Evolutionary conservation across 805 yeast species (phyloP).

Genomic region (Candida alai): DNA sequence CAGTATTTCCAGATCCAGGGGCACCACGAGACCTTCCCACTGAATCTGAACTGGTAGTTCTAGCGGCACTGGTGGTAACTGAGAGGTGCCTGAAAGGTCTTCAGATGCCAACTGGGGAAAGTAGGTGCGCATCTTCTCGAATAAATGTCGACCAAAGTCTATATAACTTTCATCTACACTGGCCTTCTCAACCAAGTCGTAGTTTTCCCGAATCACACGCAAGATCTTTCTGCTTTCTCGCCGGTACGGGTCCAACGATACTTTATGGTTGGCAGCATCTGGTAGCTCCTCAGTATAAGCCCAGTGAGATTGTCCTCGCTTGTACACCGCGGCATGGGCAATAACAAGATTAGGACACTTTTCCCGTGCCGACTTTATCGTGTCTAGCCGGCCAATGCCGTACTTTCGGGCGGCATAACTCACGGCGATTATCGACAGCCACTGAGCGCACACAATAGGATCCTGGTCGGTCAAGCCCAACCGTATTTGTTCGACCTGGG

Average conservation of each 20-base stretch:
- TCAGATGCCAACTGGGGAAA: constrained; percentile 43
- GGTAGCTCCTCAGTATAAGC: constrained; percentile 62
- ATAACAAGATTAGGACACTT: constrained; percentile 75
- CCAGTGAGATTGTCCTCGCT: constrained; percentile 84
- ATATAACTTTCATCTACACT: constrained; percentile 92
- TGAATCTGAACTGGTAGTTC: constrained; percentile 26
- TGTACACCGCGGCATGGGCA: constrained; percentile 93
- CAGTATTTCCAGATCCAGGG: constrained; percentile 14
- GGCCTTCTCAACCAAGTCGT: constrained; percentile 82
- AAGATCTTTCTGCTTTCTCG: constrained; percentile 80
- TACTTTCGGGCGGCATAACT: constrained; percentile 82
- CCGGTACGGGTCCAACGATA: constrained; percentile 86
- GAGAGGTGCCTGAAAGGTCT: constrained; percentile 12
- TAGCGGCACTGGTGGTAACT: constrained; percentile 45
- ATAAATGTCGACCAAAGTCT: constrained; percentile 71
- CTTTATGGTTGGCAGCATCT: constrained; percentile 65
- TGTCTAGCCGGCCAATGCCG: constrained; percentile 79
- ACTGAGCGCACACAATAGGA: constrained; percentile 93
- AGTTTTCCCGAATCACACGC: constrained; percentile 54
- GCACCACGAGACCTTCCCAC: constrained; percentile 27
- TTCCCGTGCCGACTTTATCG: constrained; percentile 58
- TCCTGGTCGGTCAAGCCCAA: constrained; percentile 59
- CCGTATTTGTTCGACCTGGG: constrained; percentile 86
- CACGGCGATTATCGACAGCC: constrained; percentile 88
- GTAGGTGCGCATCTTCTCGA: constrained; percentile 33